Base-by-base conservation (phyloP, 805 yeast genomes). In the Candida broadrunensis region DNA sequence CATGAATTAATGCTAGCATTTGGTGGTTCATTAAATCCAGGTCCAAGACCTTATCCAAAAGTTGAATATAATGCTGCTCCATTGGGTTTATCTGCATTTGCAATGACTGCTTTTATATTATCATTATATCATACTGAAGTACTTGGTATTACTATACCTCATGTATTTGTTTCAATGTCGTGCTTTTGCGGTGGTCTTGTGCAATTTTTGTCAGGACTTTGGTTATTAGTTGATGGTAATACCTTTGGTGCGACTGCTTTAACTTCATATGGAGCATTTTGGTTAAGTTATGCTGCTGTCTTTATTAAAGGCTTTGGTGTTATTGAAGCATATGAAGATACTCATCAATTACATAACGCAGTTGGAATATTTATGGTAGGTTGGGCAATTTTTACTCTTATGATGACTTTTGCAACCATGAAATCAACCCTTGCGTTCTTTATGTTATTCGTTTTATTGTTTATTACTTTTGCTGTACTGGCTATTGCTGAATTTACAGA, bases 191-290 rank as follows among this genome's bases (percentile, higher is more conserved):
- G 87, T 39, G 87, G 87, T 12, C 52, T 72, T 2, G 69, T 73
- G 23, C 86, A 81, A 61, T 51, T 81, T 18, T 58, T 76, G 24
- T 85, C 85, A 14, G 87, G 87, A 18, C 67, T 80, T 62, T 80
- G 83, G 84, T 85, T 80, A 56, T 67, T 80, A 48, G 77, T 78
- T 3, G 54, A 75, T 34, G 85, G 80, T 40, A 81, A 82, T 61
- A 77, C 84, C 16, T 82, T 82, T 63, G 87, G 83, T 63, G 83
- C 80, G 42, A 73, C 81, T 11, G 85, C 85, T 2, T 65, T 82
- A 39, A 56, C 75, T 35, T 76, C 83, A 3, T 81, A 70, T 49
- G 89, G 89, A 37, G 84, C 82, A 3, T 84, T 83, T 59, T 83
- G 89, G 89, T 55, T 82, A 51, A 63, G 82, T 17, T 84, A 63